Base-by-base conservation (phyloP, 208 protist species). In the Crithidia acanthocephali region DNA sequence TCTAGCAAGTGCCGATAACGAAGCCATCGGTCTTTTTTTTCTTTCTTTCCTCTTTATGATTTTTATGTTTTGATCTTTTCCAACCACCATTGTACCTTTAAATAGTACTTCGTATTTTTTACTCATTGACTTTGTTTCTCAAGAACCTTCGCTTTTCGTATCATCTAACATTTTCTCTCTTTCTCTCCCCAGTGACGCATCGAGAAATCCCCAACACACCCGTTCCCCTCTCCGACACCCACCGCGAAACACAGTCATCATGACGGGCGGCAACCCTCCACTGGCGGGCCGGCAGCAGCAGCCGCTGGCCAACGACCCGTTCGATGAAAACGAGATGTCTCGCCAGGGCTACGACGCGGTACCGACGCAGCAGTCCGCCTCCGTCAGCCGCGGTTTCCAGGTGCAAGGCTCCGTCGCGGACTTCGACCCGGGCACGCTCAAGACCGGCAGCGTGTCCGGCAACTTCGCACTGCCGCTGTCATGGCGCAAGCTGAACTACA, bases 401-500 rank as follows among this genome's bases (percentile, higher is more conserved):
- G 68, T 83, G 6, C 62, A 76, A 13, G 83, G 80, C 35, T 91
- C 90, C 58, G 40, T 84, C 25, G 76, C 78, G 4, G 78, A 86
- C 72, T 89, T 87, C 37, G 52, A 88, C 64, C 33, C 68, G 0
- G 80, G 65, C 13, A 83, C 74, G 52, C n/a, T 72, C 3, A 63
- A 69, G 27, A 66, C 30, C n/a, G 74, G 72, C 72, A 80, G 68
- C 51, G 57, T 82, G 32, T 80, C 74, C 44, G 61, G 37, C 32
- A 45, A n/a, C 61, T 92, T 83, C 61, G 60, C 80, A 16, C 72
- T 95, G 32, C 86, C 87, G 20, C 27, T 95, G 45, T 90, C 85
- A 48, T 95, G 90, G 90, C 65, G 79, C 76, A 84, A 87, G 51
- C 74, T 93, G 59, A 74, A 58, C 58, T 95, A 95, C 83, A 69